Evolutionary conservation across 139 green algal genomes (phyloP).

Genomic region (Tetraselmis chui): DNA sequence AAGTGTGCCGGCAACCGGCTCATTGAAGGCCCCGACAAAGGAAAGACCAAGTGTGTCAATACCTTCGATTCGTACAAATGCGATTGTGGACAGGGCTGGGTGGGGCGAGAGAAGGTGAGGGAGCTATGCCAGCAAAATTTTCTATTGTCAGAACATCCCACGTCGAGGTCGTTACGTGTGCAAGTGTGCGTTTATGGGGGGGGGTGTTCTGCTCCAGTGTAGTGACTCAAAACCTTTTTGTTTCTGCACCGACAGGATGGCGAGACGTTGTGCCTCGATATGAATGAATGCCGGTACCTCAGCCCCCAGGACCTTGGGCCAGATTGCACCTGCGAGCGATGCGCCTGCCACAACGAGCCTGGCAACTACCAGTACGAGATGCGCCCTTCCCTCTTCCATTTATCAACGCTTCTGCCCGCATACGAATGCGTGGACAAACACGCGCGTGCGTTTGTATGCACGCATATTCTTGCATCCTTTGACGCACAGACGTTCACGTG

Average conservation of each 20-base stretch:
- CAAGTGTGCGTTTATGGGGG: no score
- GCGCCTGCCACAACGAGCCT: conserved; percentile 64
- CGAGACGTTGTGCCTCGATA: conserved; percentile 47
- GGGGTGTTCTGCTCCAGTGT: no score
- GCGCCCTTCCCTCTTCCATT: no score
- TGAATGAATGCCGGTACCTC: conserved; percentile 63
- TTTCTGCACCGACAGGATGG: background rate
- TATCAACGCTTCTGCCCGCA: no score
- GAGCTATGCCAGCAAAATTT: no score
- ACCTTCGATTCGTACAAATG: conserved; percentile 75
- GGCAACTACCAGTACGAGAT: conserved; percentile 59
- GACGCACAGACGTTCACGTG: no score
- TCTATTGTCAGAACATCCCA: no score
- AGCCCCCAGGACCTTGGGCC: conserved; percentile 22
- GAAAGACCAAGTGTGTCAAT: conserved; percentile 63
- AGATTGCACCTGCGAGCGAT: conserved; percentile 61
- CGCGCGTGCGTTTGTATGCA: no score
- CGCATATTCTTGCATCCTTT: no score
- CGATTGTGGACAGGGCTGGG: conserved; percentile 58
- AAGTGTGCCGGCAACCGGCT: conserved; percentile 14
- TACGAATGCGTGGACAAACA: no score
- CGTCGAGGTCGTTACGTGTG: no score
- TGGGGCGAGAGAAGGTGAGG: conserved; percentile 4
- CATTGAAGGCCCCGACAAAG: conserved; percentile 22
- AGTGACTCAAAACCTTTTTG: conserved; percentile 3